Evolutionary conservation across 139 green algal species (phyloP).

Genomic region (Tetraselmis chui): DNA sequence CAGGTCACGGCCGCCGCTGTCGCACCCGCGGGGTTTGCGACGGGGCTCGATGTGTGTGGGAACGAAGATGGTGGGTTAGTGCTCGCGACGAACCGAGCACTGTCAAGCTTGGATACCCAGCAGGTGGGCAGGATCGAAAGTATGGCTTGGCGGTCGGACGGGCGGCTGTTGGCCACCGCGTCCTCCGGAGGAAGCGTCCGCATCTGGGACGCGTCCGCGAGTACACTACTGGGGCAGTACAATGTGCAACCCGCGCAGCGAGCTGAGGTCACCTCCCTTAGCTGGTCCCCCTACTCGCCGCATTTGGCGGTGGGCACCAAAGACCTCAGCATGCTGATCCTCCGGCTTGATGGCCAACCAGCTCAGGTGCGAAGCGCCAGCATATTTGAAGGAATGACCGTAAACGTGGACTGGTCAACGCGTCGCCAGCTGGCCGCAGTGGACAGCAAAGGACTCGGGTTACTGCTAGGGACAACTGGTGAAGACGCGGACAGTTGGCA

Average conservation of each 20-base stretch:
- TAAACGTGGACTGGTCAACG: background rate
- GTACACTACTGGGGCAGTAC: background rate
- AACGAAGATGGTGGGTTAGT: background rate
- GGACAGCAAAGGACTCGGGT: background rate
- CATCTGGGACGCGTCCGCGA: background rate
- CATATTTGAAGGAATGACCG: background rate
- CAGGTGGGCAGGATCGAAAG: background rate
- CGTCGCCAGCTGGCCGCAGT: background rate
- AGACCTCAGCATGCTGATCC: background rate
- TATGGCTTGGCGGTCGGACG: background rate
- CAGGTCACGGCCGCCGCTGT: background rate
- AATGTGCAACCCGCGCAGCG: background rate
- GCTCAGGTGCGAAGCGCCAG: background rate
- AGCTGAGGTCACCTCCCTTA: background rate
- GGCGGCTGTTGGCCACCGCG: background rate
- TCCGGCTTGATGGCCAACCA: background rate
- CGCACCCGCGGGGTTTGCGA: background rate
- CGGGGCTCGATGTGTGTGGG: background rate
- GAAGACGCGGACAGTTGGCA: background rate
- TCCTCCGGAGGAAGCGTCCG: background rate
- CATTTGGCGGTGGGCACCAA: background rate
- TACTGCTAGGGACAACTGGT: background rate
- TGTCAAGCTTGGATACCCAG: background rate
- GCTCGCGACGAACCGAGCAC: background rate
- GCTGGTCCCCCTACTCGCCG: background rate